These are phyloP conservation scores for Colletotrichum falcatum DNA, from an alignment of 2,329 filamentous ascomycete species.

Conservation along the genomic window DNA sequence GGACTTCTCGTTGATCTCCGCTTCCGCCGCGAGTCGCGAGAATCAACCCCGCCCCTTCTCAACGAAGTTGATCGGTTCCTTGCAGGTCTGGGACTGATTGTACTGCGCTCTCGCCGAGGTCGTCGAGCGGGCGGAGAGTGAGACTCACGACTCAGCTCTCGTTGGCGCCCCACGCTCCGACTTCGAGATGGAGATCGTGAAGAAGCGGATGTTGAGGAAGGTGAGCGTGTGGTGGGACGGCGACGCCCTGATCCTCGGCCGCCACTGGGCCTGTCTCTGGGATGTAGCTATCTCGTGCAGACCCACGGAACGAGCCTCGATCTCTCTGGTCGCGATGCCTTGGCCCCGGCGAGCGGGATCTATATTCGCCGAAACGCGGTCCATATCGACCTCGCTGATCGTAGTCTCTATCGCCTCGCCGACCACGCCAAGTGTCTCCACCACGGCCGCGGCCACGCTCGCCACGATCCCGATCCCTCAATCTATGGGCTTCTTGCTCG, in stretches of 20 bases:
- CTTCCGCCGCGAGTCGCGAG: slow-evolving; percentile 41
- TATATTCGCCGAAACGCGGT: slow-evolving; percentile 57
- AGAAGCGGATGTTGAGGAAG: slow-evolving; percentile 47
- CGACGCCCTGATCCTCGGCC: slow-evolving; percentile 57
- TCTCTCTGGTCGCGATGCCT: slow-evolving; percentile 58
- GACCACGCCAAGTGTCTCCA: slow-evolving; percentile 65
- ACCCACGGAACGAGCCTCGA: slow-evolving; percentile 53
- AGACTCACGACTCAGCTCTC: slow-evolving; percentile 49
- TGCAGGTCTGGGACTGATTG: slow-evolving; percentile 48
- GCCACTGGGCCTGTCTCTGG: slow-evolving; percentile 59
- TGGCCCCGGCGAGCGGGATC: slow-evolving; percentile 62
- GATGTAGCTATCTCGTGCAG: slow-evolving; percentile 64
- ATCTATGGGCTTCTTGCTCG: slow-evolving; percentile 76
- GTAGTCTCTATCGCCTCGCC: slow-evolving; percentile 64
- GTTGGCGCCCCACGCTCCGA: slow-evolving; percentile 46
- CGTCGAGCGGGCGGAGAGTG: slow-evolving; percentile 51
- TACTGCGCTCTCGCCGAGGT: slow-evolving; percentile 47
- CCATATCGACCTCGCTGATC: slow-evolving; percentile 58
- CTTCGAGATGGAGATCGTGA: slow-evolving; percentile 52
- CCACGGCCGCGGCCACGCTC: slow-evolving; percentile 64
- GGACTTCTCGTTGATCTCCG: slow-evolving; percentile 42
- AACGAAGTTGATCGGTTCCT: slow-evolving; percentile 57
- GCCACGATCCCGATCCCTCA: slow-evolving; percentile 74
- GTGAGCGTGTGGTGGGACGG: slow-evolving; percentile 51
- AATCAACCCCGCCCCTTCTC: slow-evolving; percentile 44